Percentiles rank a stretch among this genome's conserved stretches.
Conservation (phyloP, 257 asterid genomes). For the Datura wrightii region DNA sequence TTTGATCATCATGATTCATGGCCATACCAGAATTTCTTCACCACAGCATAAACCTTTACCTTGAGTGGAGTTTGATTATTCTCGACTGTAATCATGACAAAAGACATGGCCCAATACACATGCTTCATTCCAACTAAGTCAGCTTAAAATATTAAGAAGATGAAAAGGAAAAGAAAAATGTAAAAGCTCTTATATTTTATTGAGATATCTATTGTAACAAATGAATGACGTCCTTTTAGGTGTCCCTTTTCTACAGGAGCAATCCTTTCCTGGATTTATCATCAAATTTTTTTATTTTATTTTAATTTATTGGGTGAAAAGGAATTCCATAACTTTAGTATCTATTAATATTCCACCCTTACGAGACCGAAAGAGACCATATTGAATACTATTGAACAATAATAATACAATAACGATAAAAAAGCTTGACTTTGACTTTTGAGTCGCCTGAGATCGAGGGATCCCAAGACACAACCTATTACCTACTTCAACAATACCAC, state of each 20-base stretch:
- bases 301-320: neutral
- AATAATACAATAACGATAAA: neutral
- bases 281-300: neutral
- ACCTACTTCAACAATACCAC: neutral
- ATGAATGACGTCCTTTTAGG: neutral
- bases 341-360: neutral
- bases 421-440: constrained; percentile 18
- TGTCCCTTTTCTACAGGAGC: neutral
- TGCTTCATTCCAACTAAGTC: neutral
- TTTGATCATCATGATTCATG: neutral
- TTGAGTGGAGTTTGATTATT: constrained; percentile 15
- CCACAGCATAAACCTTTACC: neutral
- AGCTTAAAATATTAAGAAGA: neutral
- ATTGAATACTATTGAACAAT: neutral
- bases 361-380: neutral
- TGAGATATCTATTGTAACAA: neutral
- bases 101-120: neutral
- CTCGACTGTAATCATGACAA: neutral
- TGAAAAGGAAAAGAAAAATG: neutral
- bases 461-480: neutral
- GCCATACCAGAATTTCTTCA: neutral
- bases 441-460: neutral
- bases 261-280: neutral
- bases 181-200: neutral
- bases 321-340: neutral